Evolutionary conservation across 2,329 filamentous ascomycete genomes (phyloP), one percentile per base, ranked within the genome.

Genomic region (Xylaria sp.): DNA sequence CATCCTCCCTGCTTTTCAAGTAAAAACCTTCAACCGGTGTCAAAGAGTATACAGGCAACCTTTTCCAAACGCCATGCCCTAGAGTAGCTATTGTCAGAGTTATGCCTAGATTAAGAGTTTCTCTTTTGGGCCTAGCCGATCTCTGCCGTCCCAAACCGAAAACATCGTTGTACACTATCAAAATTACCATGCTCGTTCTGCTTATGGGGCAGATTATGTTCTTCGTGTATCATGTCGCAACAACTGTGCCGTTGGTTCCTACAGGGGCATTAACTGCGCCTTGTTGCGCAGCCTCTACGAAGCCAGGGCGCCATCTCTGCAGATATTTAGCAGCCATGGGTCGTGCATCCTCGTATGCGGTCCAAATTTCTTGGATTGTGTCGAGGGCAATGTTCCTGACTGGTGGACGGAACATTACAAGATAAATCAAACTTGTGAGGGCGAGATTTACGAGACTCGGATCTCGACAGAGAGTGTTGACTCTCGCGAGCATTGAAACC

Each of bases 401-500:
- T 2, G 90, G 90, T 55, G 90, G 90, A 63, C 88, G 85, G 84
- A 91, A 89, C 82, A 91, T 89, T 55, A 90, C 88, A 76, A 91
- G 79, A 73, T 91, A 92, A 72, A 91, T 80, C 70, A 92, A 80
- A 76, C 88, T 91, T 18, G 87, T 90, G 69, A 92, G 79, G 10
- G 89, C 88, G 55, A 92, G 81, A 69, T 86, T 86, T 25, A 90
- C 87, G 72, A 91, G 87, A 56, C 87, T 88, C 6, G 90, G 90
- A 77, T 92, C 89, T 56, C 88, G 85, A 75, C 90, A 92, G 74
- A 92, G 84, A 41, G 83, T 82, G 80, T 90, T 90, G 44, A 98
- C 89, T 59, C 92, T 88, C 56, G 90, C 86, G 1, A 98, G 85
- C 70, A 98, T 89, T 12, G 87, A 85, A 41, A 84, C 80, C 69